Base-by-base conservation (phyloP, 208 protist species). In the Endotrypanum monterogeii region DNA sequence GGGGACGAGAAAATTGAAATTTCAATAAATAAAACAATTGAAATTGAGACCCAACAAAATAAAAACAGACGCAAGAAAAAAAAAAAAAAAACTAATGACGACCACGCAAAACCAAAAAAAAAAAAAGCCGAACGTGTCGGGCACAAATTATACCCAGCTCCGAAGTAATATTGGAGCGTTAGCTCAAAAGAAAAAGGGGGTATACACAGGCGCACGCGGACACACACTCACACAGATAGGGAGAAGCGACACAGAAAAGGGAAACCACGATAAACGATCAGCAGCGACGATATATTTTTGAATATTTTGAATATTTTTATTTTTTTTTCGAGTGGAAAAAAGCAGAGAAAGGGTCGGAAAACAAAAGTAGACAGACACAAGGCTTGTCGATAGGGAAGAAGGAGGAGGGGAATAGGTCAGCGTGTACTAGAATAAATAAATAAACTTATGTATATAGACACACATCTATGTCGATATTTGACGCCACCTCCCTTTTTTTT, bases 41-140 rank as follows among this genome's bases (percentile, higher is more conserved):
- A n/a, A n/a, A n/a, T n/a, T n/a, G n/a, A n/a, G n/a, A n/a, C n/a
- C n/a, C 8, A 72, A 63, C 20, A 54, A 23, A 54, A 41, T 18
- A 55, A 3, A 5, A 48, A 23, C 4, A 56, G 9, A 60, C 7
- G 11, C 48, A 44, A 37, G 35, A 32, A 54, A 16, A 35, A 30
- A 6, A 20, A 44, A 16, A 73, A 72, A 37, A 62, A 20, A 60
- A 67, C 5, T 23, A n/a, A 71, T 48, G 44, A 25, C 30, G 6
- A 58, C 44, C 44, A 48, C 37, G 4, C 51, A 60, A 72, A 50
- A 68, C 32, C 58, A 23, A 62, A n/a, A 71, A 14, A 82, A 67
- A 44, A 67, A 61, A 41, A 74, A 76, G 11, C 23, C 35, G 57
- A 68, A 52, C 16, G 54, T 57, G 0, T 20, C 54, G 54, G 54